These are phyloP conservation scores for Leishmania tarentolae DNA, from an alignment of 208 protist species.

Conservation along the genomic window DNA sequence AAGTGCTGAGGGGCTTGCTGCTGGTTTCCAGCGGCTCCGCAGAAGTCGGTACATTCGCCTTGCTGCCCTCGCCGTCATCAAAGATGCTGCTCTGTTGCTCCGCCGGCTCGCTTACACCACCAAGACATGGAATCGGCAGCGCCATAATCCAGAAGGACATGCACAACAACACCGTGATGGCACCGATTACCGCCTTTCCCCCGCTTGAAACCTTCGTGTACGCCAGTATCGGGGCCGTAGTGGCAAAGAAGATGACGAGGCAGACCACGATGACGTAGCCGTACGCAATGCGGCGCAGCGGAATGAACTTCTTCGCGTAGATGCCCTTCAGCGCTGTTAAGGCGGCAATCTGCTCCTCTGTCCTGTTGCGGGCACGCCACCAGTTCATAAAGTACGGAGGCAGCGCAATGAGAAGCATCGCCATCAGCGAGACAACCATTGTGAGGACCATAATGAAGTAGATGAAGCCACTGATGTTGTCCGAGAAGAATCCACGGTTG, in stretches of 20 bases:
- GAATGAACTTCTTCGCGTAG: conserved; percentile 59
- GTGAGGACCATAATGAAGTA: conserved; percentile 69
- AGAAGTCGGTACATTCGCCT: conserved; percentile 1
- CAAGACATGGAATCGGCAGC: conserved; percentile 55
- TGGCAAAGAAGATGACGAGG: conserved; percentile 61
- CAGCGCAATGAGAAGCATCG: conserved; percentile 39
- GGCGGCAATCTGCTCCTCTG: conserved; percentile 38
- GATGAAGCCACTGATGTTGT: conserved; percentile 62
- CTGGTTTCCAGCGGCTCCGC: background rate
- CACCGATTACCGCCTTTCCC: conserved; percentile 37
- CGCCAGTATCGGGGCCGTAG: conserved; percentile 50
- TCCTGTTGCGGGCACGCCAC: conserved; percentile 56
- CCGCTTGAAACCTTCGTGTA: conserved; percentile 39
- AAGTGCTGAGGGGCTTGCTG: conserved; percentile 13
- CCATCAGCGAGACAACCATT: conserved; percentile 33
- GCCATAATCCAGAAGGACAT: conserved; percentile 49
- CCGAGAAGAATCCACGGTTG: conserved; percentile 51
- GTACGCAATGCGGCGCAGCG: conserved; percentile 47
- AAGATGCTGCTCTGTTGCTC: conserved; percentile 5
- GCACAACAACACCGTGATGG: conserved; percentile 45
- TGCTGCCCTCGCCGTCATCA: conserved; percentile 7
- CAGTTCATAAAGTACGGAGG: conserved; percentile 70
- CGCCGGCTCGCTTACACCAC: conserved; percentile 52
- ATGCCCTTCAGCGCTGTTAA: conserved; percentile 37
- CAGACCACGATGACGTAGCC: conserved; percentile 53